Evolutionary conservation across 192 early-diverging fungal genomes (phyloP).

Genomic region (Chytriomyces confervae): DNA sequence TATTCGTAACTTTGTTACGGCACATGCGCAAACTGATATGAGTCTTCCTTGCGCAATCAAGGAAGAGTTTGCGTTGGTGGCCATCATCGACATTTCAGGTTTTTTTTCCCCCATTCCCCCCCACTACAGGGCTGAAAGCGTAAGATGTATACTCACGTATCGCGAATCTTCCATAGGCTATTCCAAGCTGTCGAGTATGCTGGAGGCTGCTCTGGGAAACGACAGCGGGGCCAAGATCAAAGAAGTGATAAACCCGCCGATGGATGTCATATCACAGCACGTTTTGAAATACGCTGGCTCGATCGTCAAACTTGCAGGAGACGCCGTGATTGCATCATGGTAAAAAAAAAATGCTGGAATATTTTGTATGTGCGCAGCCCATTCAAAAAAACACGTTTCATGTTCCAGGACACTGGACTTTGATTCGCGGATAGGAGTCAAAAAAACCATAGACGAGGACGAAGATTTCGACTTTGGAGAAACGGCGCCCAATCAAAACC

Average conservation of each 20-base stretch:
- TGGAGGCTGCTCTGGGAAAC: constrained; percentile 1
- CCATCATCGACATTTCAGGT: constrained; percentile 34
- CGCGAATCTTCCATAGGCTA: not conserved
- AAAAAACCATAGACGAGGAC: no score
- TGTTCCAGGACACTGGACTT: not conserved
- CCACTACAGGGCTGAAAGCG: not conserved
- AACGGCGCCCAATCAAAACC: not conserved
- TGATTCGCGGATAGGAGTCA: not conserved
- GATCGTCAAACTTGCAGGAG: constrained; percentile 32
- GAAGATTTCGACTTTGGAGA: no score
- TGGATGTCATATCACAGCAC: constrained; percentile 12
- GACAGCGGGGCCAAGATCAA: constrained; percentile 28
- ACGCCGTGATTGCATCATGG: constrained; percentile 22
- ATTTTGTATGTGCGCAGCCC: not conserved
- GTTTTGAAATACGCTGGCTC: constrained; percentile 29
- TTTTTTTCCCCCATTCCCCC: not conserved
- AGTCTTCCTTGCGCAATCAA: no score
- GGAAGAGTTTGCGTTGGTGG: constrained; percentile 6
- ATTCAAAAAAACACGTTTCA: no score
- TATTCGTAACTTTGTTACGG: not conserved
- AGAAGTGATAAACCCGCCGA: constrained; percentile 34
- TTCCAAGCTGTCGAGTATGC: constrained; percentile 24
- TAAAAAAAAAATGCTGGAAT: not conserved
- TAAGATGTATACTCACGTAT: not conserved
- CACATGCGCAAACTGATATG: not conserved